Evolutionary conservation across 108 stramenopile species (phyloP), one percentile per base, ranked within the genome.

Genomic region (Cylindrotheca closterium): DNA sequence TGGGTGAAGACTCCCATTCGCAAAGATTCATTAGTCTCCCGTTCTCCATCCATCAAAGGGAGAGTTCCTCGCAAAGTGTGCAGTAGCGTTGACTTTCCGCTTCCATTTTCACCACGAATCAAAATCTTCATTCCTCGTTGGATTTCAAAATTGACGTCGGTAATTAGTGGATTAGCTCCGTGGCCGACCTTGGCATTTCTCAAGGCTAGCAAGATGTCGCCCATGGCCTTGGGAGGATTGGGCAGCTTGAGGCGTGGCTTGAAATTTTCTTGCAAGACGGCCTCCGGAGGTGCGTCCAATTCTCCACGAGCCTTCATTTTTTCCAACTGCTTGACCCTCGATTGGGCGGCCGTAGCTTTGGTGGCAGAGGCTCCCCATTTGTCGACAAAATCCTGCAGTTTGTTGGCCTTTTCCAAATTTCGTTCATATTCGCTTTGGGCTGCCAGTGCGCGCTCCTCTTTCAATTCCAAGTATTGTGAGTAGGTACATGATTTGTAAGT

Each of bases 41-140:
- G 79, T 42, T 79, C 74, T 26, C 93, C 93, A 10, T 37, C 25
- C 5, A 86, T 84, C 30, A 91, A 56, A 0, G 88, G 91, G 30
- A 92, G 55, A 7, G 67, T 80, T 18, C 94, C 95, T 51, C 96
- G 68, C 10, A 98, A 65, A 0, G 95, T 80, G 53, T 93, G 77
- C 54, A 98, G 50, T 31, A 96, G 55, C 0, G 98, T 97, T 10
- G 82, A 79, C 55, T 98, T 98, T 5, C 96, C 94, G 23, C 58
- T 74, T 28, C 88, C 87, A 49, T 88, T 55, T 19, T 93, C 59
- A 30, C 10, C 10, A 29, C 28, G 55, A 5, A 96, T 51, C 23
- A 93, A 49, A 37, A 87, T n/a, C 18, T 83, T 84, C 83, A 86
- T 88, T 10, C 88, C 91, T 55, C 81, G 53, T 33, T 59, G 47